phyloP scores from a whole-genome alignment of 805 yeast genomes.

The Saturnispora saitoi region DNA sequence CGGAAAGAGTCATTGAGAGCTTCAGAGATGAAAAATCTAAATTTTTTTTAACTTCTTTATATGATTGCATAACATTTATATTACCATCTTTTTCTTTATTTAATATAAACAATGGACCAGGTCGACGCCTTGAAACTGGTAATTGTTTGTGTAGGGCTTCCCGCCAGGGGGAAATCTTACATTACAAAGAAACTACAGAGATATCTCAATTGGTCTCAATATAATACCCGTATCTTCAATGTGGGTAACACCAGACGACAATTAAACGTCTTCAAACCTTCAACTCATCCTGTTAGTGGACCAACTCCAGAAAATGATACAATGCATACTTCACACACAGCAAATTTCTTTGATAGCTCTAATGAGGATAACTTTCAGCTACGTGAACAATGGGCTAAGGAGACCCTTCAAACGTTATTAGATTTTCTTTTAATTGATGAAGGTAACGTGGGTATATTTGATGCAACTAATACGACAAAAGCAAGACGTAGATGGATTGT shows the following conservation, averaged over 20 bases:
- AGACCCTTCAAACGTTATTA: conserved; percentile 39
- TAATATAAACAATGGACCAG: conserved; percentile 2
- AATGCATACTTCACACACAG: conserved; percentile 29
- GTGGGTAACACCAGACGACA: conserved; percentile 67
- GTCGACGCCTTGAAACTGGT: conserved; percentile 40
- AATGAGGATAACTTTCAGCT: conserved; percentile 35
- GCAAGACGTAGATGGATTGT: conserved; percentile 35
- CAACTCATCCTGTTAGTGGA: conserved; percentile 29
- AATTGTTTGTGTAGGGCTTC: conserved; percentile 65
- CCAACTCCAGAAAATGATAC: conserved; percentile 18
- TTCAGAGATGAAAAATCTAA: background rate
- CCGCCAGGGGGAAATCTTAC: conserved; percentile 72
- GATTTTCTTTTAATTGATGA: conserved; percentile 33
- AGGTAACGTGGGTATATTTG: conserved; percentile 50
- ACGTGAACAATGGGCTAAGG: conserved; percentile 45
- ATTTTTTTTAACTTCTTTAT: background rate
- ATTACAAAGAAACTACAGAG: conserved; percentile 56
- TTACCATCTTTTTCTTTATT: background rate
- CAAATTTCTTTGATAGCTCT: conserved; percentile 33
- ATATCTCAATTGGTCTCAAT: conserved; percentile 52
- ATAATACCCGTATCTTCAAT: conserved; percentile 57
- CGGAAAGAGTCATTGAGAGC: conserved; percentile 8
- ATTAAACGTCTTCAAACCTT: conserved; percentile 35
- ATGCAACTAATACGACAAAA: conserved; percentile 50
- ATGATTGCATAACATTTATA: background rate